Evolutionary conservation across 1,284 basidiomycete genomes (phyloP).

Genomic region (Trichosporon faecale): DNA sequence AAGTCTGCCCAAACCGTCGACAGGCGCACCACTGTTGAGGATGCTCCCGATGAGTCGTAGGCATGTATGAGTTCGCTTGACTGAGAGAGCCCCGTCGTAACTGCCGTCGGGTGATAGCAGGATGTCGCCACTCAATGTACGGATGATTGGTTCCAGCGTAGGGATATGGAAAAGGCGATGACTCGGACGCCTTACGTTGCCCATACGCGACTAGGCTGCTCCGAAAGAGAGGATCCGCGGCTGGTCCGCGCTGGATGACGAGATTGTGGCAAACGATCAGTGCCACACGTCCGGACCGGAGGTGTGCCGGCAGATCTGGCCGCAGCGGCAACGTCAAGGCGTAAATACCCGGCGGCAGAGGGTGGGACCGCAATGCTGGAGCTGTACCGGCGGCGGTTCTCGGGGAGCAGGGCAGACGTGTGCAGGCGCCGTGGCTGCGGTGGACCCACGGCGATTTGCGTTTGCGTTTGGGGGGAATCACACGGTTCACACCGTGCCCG

Average conservation of each 20-base stretch:
- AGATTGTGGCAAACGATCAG: not conserved
- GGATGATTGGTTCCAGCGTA: too few species aligned
- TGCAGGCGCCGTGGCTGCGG: not conserved
- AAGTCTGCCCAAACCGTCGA: too few species aligned
- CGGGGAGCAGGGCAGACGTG: not conserved
- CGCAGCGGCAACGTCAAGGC: not conserved
- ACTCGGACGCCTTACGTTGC: not conserved
- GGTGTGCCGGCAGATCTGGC: not conserved
- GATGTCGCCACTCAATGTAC: too few species aligned
- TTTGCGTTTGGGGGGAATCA: not conserved
- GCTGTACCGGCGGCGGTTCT: not conserved
- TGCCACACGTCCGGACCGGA: not conserved
- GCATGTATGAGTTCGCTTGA: too few species aligned
- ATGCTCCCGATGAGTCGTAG: too few species aligned
- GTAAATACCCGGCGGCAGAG: not conserved
- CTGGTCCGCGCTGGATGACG: not conserved
- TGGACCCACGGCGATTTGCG: not conserved
- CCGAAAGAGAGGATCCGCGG: not conserved
- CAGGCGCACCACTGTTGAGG: too few species aligned
- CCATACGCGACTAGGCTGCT: not conserved
- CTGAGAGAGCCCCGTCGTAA: too few species aligned
- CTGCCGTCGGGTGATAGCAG: too few species aligned
- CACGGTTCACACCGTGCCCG: not conserved
- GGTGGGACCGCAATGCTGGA: not conserved
- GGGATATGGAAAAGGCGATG: too few species aligned